Evolutionary conservation across 768 basidiomycete genomes (phyloP).

Genomic region (Kwoniella pini): DNA sequence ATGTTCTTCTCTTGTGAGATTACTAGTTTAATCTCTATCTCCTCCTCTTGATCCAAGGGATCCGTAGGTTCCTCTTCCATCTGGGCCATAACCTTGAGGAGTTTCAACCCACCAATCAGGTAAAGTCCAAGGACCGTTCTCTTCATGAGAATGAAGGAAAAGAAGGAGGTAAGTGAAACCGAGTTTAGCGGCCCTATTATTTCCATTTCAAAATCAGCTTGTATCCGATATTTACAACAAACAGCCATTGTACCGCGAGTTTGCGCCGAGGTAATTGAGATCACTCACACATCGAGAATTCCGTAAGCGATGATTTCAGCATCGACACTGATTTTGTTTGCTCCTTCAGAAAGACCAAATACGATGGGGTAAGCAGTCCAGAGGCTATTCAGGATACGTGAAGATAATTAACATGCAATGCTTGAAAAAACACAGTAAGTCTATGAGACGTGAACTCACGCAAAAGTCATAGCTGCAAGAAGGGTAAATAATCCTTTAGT

Average conservation of each 20-base stretch:
- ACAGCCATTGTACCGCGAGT: no score
- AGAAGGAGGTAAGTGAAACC: constrained; percentile 48
- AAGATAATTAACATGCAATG: constrained; percentile 15
- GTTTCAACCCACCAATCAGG: constrained; percentile 43
- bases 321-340: constrained; percentile 47
- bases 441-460: constrained; percentile 23
- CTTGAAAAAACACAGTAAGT: constrained; percentile 5
- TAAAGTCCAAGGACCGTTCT: constrained; percentile 34
- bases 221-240: neutral
- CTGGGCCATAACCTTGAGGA: constrained; percentile 29
- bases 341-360: constrained; percentile 50
- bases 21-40: constrained; percentile 19
- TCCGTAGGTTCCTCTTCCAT: constrained; percentile 43
- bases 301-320: constrained; percentile 53
- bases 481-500: constrained; percentile 45
- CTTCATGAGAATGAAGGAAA: constrained; percentile 43
- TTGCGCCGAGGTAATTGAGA: neutral
- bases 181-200: constrained; percentile 30
- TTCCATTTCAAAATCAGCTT: no score
- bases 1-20: no score
- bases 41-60: constrained; percentile 23
- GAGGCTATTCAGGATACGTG: constrained; percentile 22
- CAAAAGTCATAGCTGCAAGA: constrained; percentile 36
- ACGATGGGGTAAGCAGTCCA: constrained; percentile 54
- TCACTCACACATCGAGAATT: constrained; percentile 50